A percentile compares a stretch with the other conserved stretches of the same genome.
Conservation (phyloP, 148 eudicot genomes). For the Pharnaceum exiguum region DNA sequence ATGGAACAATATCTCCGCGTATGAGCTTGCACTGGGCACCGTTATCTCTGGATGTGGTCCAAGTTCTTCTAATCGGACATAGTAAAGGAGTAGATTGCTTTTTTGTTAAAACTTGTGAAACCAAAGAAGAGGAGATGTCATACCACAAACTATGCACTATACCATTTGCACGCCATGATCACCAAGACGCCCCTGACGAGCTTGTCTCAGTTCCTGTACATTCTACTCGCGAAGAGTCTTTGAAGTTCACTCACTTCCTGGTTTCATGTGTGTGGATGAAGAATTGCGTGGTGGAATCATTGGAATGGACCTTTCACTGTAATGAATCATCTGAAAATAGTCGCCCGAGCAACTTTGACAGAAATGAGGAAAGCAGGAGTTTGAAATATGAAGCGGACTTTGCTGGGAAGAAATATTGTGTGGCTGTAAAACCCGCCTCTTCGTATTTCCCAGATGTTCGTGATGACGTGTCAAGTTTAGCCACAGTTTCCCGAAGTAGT, state of each 20-base stretch:
- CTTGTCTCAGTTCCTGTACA: constrained; percentile 58
- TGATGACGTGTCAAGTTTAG: constrained; percentile 54
- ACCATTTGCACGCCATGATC: constrained; percentile 37
- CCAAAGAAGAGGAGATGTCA: constrained; percentile 32
- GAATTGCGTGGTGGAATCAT: constrained; percentile 56
- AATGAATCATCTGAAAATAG: constrained; percentile 31
- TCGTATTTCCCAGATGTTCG: constrained; percentile 50
- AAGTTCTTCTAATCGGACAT: constrained; percentile 69
- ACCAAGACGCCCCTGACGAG: constrained; percentile 37
- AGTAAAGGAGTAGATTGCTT: constrained; percentile 63
- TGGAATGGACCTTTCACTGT: constrained; percentile 62
- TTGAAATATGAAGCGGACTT: constrained; percentile 41
- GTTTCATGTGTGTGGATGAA: constrained; percentile 62
- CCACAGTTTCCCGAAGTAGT: constrained; percentile 42
- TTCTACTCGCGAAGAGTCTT: constrained; percentile 34
- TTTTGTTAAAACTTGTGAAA: constrained; percentile 32
- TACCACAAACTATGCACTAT: constrained; percentile 70
- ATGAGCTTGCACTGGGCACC: constrained; percentile 78
- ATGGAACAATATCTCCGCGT: constrained; percentile 34
- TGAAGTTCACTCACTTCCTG: constrained; percentile 35
- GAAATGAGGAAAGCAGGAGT: constrained; percentile 22
- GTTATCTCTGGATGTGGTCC: constrained; percentile 40
- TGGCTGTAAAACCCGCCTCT: constrained; percentile 50
- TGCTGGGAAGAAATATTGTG: constrained; percentile 50
- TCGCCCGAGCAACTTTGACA: constrained; percentile 18